Evolutionary conservation across 2,329 filamentous ascomycete genomes (phyloP), one percentile per base, ranked within the genome.

Genomic region (Fusarium sp.): DNA sequence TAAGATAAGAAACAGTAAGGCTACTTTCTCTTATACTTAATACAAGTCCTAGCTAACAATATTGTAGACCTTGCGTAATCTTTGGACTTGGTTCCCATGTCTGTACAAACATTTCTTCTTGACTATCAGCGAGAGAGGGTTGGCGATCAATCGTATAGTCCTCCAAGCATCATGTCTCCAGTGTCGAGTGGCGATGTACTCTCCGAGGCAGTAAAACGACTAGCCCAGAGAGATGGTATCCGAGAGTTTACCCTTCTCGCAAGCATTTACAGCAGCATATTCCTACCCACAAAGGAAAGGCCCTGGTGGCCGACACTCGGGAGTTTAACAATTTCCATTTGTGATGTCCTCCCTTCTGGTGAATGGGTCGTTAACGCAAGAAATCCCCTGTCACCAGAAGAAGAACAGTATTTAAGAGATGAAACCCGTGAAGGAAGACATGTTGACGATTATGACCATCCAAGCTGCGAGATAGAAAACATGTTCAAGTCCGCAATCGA

Each of bases 101-200:
- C 26, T 30, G 17, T 46, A 6, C 8, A 46, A 10, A 12, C 26
- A 5, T 17, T 49, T 7, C n/a, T 17, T 5, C 12, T 49, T 14
- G n/a, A 33, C n/a, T 49, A 49, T n/a, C 14, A 32, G 14, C 5
- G 7, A 2, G 27, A 49, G 5, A 49, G 14, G n/a, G 9, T 49
- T 8, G 3, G 5, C 17, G 27, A 10, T 5, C 27, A 33, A 11
- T 32, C 45, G 12, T 33, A 7, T 33, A 9, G 20, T 2, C 14
- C 14, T 17, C n/a, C n/a, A 13, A 17, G 27, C 10, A 15, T 23
- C 7, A 5, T 32, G 5, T 3, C 26, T 3, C 2, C 10, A 17
- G 27, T 17, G 5, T 48, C 10, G 20, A 17, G 9, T 3, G 10
- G 0, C 1, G n/a, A 48, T 12, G 5, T 2, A 15, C 14, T 48